phyloP scores from a whole-genome alignment of 768 basidiomycete species.

The Russula lepida region DNA sequence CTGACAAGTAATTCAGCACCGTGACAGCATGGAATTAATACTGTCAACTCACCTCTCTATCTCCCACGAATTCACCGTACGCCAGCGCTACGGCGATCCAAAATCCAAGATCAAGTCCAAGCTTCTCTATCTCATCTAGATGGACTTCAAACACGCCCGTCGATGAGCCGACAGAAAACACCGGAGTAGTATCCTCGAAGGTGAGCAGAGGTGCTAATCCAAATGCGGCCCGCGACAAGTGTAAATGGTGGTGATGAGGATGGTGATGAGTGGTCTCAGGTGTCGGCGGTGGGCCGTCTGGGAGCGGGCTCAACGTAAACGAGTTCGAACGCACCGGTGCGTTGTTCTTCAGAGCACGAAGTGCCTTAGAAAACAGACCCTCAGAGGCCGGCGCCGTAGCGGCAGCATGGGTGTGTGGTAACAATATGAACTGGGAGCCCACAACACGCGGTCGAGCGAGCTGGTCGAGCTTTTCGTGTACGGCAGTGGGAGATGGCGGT shows the following conservation, averaged over 20 bases:
- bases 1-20: conserved; percentile 18
- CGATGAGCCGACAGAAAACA: conserved; percentile 48
- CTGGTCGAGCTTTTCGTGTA: conserved; percentile 28
- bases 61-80: conserved; percentile 69
- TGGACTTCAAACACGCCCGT: conserved; percentile 62
- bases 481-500: conserved; percentile 27
- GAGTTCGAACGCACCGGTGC: conserved; percentile 15
- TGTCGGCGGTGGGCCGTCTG: conserved; percentile 3
- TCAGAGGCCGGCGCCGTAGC: conserved; percentile 17
- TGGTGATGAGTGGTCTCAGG: not conserved
- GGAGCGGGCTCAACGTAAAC: conserved; percentile 18
- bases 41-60: conserved; percentile 55
- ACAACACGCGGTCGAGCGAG: conserved; percentile 17
- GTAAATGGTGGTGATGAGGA: not conserved
- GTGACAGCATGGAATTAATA: not conserved
- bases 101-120: conserved; percentile 70
- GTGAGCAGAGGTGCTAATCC: conserved; percentile 44
- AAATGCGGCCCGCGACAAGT: conserved; percentile 12
- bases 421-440: conserved; percentile 28
- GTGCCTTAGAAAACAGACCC: conserved; percentile 26
- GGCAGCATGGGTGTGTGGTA: conserved; percentile 25
- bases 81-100: conserved; percentile 70
- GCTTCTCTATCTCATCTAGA: conserved; percentile 39
- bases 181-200: conserved; percentile 66
- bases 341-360: conserved; percentile 23